phyloP scores from a whole-genome alignment of 1,284 basidiomycete genomes.

The Tetrapyrgos nigripes region DNA sequence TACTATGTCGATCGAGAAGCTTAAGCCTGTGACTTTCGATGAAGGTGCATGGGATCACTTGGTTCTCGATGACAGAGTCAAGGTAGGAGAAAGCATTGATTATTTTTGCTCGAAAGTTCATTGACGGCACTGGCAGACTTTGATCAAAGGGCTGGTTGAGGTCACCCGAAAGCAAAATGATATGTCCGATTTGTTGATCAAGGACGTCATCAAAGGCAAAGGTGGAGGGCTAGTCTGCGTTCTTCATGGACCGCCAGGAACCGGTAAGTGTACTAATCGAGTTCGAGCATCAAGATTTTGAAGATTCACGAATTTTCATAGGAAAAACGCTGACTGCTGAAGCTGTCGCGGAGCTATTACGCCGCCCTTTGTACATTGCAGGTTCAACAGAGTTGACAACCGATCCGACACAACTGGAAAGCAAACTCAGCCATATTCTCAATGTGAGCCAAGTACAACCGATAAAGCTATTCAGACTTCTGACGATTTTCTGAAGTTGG shows the following conservation, averaged over 20 bases:
- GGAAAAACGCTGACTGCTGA: constrained; percentile 35
- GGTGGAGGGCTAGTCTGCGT: constrained; percentile 15
- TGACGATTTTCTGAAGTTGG: not conserved
- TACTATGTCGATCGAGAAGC: not conserved
- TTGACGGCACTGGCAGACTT: not conserved
- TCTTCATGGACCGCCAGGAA: constrained; percentile 17
- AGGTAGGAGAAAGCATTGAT: constrained; percentile 33
- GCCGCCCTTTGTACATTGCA: constrained; percentile 26
- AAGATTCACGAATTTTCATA: too few species aligned
- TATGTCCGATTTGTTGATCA: not conserved
- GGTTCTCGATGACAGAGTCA: constrained; percentile 8
- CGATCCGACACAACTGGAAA: constrained; percentile 9
- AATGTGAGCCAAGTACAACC: not conserved
- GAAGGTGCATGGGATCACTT: constrained; percentile 13
- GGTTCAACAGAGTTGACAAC: constrained; percentile 14
- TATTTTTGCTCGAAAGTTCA: constrained; percentile 33
- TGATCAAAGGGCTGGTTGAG: constrained; percentile 11
- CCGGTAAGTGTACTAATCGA: not conserved
- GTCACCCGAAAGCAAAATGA: not conserved
- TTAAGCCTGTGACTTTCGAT: constrained; percentile 8
- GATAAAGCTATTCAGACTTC: not conserved
- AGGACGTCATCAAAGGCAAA: constrained; percentile 12
- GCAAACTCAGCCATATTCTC: constrained; percentile 1
- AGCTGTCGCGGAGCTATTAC: constrained; percentile 27
- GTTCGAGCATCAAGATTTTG: too few species aligned